Base-by-base conservation (phyloP, 495 filamentous ascomycete species). In the Hamigera avellanea region DNA sequence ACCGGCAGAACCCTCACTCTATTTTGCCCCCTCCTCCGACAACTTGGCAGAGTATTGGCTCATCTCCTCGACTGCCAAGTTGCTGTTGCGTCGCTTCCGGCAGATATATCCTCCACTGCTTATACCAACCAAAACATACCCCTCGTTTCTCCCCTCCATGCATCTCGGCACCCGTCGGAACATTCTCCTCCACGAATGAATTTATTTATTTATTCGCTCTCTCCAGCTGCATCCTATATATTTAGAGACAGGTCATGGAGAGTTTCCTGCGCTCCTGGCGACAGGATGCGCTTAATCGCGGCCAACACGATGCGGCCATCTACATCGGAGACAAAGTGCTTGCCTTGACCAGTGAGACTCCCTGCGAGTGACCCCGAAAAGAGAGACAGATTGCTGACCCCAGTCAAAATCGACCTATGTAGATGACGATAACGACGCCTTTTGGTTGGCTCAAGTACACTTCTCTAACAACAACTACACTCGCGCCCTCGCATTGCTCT, bases 261-360 rank as follows among this genome's bases (percentile, higher is more conserved):
- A 74, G 76, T 37, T 94, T 86, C 48, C 73, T 99, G 34, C 78
- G 86, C 41, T 79, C 79, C 45, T 99, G 91, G 91, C 72, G 86
- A 41, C 82, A 93, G 60, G 85, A 95, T 66, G 86, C 87, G 40
- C 59, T 89, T 42, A 84, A 89, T 56, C 93, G 91, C 53, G 81
- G 91, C 37, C 88, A 99, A 50, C 84, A 93, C 58, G 89, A 95
- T 32, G 78, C 91, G 8, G 93, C 93, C 35, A 86, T 95, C 50
- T 96, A 87, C 52, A 85, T 96, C 46, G 89, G 84, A 15, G 91
- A 99, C 67, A 96, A 99, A 69, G 70, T 96, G 42, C 69, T 95
- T 26, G 89, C 89, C 34, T 70, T 96, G 49, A 95, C 89, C 23
- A 81, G 91, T 96, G 62, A 42, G 46, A 18, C 9, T 4, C 17